phyloP scores from a whole-genome alignment of 2,329 filamentous ascomycete species.

The Mollisia scopiformis region DNA sequence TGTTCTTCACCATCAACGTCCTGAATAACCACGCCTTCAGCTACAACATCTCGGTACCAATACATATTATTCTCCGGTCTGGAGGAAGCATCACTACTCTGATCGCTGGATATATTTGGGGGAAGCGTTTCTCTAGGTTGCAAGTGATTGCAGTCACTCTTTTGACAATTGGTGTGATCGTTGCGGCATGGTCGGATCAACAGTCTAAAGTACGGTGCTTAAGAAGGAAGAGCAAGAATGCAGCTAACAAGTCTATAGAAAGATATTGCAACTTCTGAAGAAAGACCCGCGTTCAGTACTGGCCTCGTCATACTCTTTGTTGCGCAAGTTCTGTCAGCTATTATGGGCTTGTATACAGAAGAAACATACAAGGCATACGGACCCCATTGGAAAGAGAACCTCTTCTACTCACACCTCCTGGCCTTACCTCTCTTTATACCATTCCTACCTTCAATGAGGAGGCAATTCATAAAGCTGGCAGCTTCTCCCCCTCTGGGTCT shows the following conservation, averaged over 20 bases:
- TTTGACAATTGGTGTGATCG: constrained; percentile 83
- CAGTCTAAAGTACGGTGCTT: constrained; percentile 67
- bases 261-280: constrained; percentile 32
- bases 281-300: constrained; percentile 56
- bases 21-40: constrained; percentile 98
- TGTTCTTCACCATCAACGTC: constrained; percentile 94
- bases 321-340: constrained; percentile 86
- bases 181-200: constrained; percentile 88
- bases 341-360: constrained; percentile 95
- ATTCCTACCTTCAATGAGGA: constrained; percentile 65
- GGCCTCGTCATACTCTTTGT: constrained; percentile 84
- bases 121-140: constrained; percentile 79
- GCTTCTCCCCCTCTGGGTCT: constrained; percentile 63
- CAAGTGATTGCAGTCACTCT: constrained; percentile 83
- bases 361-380: constrained; percentile 85
- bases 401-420: constrained; percentile 87
- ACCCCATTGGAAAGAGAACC: constrained; percentile 90
- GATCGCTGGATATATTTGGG: constrained; percentile 83
- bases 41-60: constrained; percentile 92
- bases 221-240: background rate
- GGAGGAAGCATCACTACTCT: constrained; percentile 97
- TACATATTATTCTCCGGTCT: constrained; percentile 95
- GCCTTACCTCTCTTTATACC: constrained; percentile 78
- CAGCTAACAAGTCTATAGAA: constrained; percentile 29
- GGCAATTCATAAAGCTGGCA: constrained; percentile 66